Evolutionary conservation across 805 yeast genomes (phyloP).

Genomic region (Candida xyloterini): DNA sequence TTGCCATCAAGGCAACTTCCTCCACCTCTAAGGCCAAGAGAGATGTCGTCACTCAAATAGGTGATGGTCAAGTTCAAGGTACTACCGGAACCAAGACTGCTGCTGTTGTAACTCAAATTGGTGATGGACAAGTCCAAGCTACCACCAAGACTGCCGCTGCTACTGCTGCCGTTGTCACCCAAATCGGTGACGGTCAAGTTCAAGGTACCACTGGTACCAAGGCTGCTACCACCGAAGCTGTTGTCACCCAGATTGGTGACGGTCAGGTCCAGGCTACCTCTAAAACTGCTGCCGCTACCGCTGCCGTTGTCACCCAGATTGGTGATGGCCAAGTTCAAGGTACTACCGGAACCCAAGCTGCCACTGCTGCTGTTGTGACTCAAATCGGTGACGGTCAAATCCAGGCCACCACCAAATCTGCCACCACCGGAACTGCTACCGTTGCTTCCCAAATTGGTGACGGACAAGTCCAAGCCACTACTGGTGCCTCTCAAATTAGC

Average conservation of each 20-base stretch:
- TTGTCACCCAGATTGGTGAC: slow-evolving; percentile 27
- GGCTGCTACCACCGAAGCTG: slow-evolving; percentile 14
- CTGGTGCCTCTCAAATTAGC: slow-evolving; percentile 35
- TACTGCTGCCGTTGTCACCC: slow-evolving; percentile 21
- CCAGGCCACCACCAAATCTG: slow-evolving; percentile 37
- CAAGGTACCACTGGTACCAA: slow-evolving; percentile 16
- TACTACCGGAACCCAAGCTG: slow-evolving; percentile 32
- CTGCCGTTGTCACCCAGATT: slow-evolving; percentile 24
- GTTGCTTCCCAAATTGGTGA: slow-evolving; percentile 41
- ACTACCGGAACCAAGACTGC: slow-evolving; percentile 7
- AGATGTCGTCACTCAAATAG: slow-evolving; percentile 39
- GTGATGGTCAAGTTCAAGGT: slow-evolving; percentile 31
- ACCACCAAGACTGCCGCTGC: slow-evolving; percentile 24
- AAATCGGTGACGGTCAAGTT: slow-evolving; percentile 29
- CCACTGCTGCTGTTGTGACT: slow-evolving; percentile 17
- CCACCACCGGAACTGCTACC: slow-evolving; percentile 34
- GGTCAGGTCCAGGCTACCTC: slow-evolving; percentile 29
- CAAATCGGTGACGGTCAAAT: slow-evolving; percentile 45
- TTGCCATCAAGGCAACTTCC: slow-evolving; percentile 47
- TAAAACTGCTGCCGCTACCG: slow-evolving; percentile 28
- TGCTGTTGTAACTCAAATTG: slow-evolving; percentile 37
- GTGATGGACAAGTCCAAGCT: slow-evolving; percentile 43
- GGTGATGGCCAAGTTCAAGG: slow-evolving; percentile 32
- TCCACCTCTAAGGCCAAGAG: neutral
- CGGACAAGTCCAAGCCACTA: slow-evolving; percentile 44